Conservation (phyloP, 352 stramenopile species). For the Pythium pyrilobum region DNA sequence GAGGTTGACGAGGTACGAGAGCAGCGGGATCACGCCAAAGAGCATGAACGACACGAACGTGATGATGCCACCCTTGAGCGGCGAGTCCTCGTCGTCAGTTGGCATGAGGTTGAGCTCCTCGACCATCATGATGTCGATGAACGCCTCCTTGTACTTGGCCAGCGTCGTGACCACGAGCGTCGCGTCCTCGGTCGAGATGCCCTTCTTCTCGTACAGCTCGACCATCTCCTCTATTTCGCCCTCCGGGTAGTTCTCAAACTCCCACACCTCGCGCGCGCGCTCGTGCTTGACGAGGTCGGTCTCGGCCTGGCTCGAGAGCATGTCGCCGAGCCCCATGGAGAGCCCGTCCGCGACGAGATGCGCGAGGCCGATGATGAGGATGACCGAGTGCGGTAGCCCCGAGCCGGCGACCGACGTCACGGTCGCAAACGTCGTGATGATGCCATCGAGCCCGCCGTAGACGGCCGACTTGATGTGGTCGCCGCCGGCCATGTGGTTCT, state of each 20-base stretch:
- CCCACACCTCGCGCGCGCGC: constrained; percentile 89
- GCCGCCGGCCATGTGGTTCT: constrained; percentile 69
- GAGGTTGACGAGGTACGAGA: constrained; percentile 91
- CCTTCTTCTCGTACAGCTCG: constrained; percentile 92
- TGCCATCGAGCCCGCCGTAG: constrained; percentile 95
- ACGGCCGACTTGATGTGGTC: constrained; percentile 87
- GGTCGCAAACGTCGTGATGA: constrained; percentile 95
- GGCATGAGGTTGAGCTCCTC: constrained; percentile 95
- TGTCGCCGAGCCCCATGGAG: constrained; percentile 94
- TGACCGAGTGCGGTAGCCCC: constrained; percentile 80
- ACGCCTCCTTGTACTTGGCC: constrained; percentile 96
- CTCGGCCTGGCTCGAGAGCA: constrained; percentile 91
- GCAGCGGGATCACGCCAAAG: constrained; percentile 90
- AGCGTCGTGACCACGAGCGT: constrained; percentile 90
- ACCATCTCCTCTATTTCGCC: constrained; percentile 97
- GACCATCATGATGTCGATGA: constrained; percentile 97
- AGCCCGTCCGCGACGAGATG: constrained; percentile 95
- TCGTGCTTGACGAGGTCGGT: constrained; percentile 93
- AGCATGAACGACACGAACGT: constrained; percentile 90
- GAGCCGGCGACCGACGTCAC: constrained; percentile 92
- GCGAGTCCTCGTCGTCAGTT: constrained; percentile 90
- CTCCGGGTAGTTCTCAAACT: constrained; percentile 95
- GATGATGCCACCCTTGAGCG: constrained; percentile 74
- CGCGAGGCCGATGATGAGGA: constrained; percentile 93
- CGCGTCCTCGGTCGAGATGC: constrained; percentile 89